Percentiles rank a stretch among this genome's conserved stretches.
Evolutionary conservation across 495 filamentous ascomycete species (phyloP).

Genomic region (Trichoderma reesei): DNA sequence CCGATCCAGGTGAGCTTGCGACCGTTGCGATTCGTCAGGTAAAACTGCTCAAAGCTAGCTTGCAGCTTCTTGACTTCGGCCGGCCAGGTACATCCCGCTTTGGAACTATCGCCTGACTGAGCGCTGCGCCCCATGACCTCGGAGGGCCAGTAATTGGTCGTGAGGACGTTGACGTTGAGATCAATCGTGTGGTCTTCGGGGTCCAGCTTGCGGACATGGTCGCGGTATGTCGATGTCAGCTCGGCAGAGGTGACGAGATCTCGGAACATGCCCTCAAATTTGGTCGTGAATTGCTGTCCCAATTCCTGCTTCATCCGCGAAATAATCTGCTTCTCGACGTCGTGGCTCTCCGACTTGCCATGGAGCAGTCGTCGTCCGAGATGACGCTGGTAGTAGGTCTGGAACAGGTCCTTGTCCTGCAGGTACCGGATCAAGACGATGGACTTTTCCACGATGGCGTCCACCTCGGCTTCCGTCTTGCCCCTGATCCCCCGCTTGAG

Average conservation of each 20-base stretch:
- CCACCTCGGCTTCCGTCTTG: conserved; percentile 86
- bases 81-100: conserved; percentile 57
- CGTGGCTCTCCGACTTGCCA: conserved; percentile 76
- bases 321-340: conserved; percentile 92
- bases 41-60: conserved; percentile 83
- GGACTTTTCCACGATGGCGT: conserved; percentile 78
- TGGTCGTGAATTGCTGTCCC: conserved; percentile 84
- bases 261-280: conserved; percentile 96
- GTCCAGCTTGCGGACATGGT: conserved; percentile 52
- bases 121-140: conserved; percentile 59
- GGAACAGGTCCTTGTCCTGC: conserved; percentile 88
- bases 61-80: conserved; percentile 64
- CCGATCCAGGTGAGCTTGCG: conserved; percentile 75
- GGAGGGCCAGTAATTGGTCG: conserved; percentile 88
- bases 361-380: conserved; percentile 76
- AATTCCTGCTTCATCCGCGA: conserved; percentile 91
- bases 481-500: conserved; percentile 88
- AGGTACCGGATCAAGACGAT: conserved; percentile 80
- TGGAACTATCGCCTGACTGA: conserved; percentile 38
- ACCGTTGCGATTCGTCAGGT: conserved; percentile 77
- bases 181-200: conserved; percentile 66
- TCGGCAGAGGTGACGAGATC: conserved; percentile 91
- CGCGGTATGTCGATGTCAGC: conserved; percentile 63
- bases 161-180: conserved; percentile 74
- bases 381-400: conserved; percentile 98